Percentiles rank a stretch among this genome's conserved stretches.
These are phyloP conservation scores for Psidium friedrichsthalianum DNA, from an alignment of 345 rosid species.

Conservation along the genomic window DNA sequence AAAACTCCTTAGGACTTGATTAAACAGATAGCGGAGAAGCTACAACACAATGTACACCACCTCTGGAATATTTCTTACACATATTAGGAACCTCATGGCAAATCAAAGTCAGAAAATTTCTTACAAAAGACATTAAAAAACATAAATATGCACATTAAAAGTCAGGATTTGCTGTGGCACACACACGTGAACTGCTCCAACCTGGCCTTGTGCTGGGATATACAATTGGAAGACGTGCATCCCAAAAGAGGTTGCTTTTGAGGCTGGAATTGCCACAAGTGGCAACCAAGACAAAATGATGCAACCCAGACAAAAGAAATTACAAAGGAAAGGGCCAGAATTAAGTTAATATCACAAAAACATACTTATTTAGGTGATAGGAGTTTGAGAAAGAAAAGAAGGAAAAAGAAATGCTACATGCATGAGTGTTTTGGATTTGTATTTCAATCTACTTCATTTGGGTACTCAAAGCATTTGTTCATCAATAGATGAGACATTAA, in stretches of 20 bases:
- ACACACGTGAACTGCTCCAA: background rate
- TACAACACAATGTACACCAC: slow-evolving; percentile 4
- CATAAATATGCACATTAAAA: background rate
- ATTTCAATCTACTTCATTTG: no score
- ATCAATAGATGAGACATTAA: background rate
- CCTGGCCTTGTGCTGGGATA: background rate
- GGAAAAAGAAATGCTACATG: background rate
- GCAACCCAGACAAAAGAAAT: background rate
- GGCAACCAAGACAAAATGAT: background rate
- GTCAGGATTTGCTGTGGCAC: background rate
- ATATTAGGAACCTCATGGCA: background rate
- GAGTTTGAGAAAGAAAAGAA: background rate
- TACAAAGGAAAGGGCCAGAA: background rate
- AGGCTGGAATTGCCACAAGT: background rate
- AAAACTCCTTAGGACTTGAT: slow-evolving; percentile 4
- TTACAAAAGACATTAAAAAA: background rate
- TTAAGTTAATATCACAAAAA: background rate
- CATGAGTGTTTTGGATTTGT: background rate
- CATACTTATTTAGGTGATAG: background rate
- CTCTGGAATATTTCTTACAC: background rate
- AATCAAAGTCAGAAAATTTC: background rate
- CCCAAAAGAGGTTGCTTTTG: background rate
- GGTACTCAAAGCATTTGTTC: background rate
- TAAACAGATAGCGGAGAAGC: background rate
- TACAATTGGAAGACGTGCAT: background rate